These are phyloP conservation scores for Fusarium foetens DNA, from an alignment of 2,329 filamentous ascomycete species.

Conservation along the genomic window DNA sequence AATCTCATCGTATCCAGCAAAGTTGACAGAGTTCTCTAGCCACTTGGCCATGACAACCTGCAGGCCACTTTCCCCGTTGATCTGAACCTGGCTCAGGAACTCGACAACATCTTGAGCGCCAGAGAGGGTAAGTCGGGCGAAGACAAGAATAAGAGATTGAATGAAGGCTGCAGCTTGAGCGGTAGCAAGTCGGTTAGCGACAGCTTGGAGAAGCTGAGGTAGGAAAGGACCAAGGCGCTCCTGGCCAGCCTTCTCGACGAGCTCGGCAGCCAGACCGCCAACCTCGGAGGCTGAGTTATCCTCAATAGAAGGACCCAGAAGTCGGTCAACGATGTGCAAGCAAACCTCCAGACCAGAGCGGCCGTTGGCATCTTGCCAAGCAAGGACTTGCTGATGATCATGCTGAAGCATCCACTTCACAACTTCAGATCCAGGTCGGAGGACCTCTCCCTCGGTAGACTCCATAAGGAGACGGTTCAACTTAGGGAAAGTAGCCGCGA, in stretches of 20 bases:
- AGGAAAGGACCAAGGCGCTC: conserved; percentile 92
- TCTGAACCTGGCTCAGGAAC: conserved; percentile 86
- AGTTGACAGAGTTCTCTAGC: conserved; percentile 96
- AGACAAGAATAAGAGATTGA: conserved; percentile 94
- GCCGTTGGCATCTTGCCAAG: conserved; percentile 82
- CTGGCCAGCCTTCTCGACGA: conserved; percentile 94
- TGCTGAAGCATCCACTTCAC: conserved; percentile 91
- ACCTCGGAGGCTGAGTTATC: conserved; percentile 97
- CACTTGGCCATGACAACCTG: conserved; percentile 92
- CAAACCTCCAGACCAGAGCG: conserved; percentile 89
- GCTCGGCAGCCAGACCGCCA: conserved; percentile 89
- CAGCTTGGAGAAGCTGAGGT: conserved; percentile 86
- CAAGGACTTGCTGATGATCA: conserved; percentile 89
- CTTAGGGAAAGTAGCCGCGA: conserved; percentile 87
- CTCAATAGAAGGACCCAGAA: conserved; percentile 84
- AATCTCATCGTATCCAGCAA: conserved; percentile 98
- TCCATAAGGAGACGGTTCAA: conserved; percentile 83
- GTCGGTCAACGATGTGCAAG: conserved; percentile 89
- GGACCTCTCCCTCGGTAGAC: conserved; percentile 86
- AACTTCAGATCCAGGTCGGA: conserved; percentile 85
- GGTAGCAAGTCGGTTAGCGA: conserved; percentile 83
- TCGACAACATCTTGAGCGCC: conserved; percentile 90
- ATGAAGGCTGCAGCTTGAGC: conserved; percentile 91
- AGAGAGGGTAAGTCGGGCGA: conserved; percentile 86
- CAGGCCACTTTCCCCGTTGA: conserved; percentile 83